Evolutionary conservation across 2,329 filamentous ascomycete genomes (phyloP).

Genomic region (Cladosporium sp.): DNA sequence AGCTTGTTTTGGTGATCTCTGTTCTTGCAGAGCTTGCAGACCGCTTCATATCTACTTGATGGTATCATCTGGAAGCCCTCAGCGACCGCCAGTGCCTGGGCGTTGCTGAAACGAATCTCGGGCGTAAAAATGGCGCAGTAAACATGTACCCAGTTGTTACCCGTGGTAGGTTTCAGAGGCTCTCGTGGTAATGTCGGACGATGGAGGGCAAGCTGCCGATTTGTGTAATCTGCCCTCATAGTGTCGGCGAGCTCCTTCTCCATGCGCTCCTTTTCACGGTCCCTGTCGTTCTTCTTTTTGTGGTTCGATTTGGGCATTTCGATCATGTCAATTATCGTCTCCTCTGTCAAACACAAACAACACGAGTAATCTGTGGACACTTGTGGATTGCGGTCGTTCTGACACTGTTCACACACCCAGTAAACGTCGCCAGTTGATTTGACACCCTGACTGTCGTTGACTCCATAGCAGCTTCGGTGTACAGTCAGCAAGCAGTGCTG

Average conservation of each 20-base stretch:
- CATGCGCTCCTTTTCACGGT: constrained; percentile 78
- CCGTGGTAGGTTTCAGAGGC: constrained; percentile 85
- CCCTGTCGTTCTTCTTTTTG: constrained; percentile 89
- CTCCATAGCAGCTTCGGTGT: constrained; percentile 88
- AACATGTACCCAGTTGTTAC: constrained; percentile 98
- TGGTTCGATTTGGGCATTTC: constrained; percentile 73
- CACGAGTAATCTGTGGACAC: constrained; percentile 95
- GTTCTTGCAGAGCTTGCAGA: constrained; percentile 79
- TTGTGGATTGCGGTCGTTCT: constrained; percentile 86
- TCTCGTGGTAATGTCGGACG: constrained; percentile 82
- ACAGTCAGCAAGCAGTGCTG: constrained; percentile 87
- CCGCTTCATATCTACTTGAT: constrained; percentile 65
- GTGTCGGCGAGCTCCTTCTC: constrained; percentile 81
- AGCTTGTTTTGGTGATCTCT: constrained; percentile 37
- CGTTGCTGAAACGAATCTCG: constrained; percentile 88
- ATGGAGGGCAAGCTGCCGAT: constrained; percentile 77
- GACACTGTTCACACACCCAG: constrained; percentile 95
- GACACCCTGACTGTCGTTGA: constrained; percentile 60
- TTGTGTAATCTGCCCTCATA: constrained; percentile 75
- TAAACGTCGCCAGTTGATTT: constrained; percentile 51
- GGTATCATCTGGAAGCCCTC: constrained; percentile 87
- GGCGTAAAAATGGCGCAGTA: constrained; percentile 87
- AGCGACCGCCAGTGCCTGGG: constrained; percentile 74
- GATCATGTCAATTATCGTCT: constrained; percentile 77
- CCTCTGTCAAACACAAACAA: constrained; percentile 79